Evolutionary conservation across 169 alveolate genomes (phyloP), one percentile per base, ranked within the genome.

Genomic region (Plasmodium gallinaceum): DNA sequence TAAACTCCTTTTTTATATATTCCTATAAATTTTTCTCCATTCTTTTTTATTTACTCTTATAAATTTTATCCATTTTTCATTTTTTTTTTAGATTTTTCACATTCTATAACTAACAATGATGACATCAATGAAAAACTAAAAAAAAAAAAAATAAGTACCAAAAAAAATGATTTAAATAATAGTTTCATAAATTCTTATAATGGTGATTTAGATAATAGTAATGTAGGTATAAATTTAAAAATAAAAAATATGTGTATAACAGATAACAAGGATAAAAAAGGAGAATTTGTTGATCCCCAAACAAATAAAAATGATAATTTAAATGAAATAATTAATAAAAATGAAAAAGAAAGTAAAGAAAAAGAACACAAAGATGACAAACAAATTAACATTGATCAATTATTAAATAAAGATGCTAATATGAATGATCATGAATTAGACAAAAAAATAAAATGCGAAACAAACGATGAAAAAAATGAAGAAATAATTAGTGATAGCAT

Each of bases 141-240:
- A 68, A 76, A 76, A 32, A 76, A 76, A 64, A 76, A 76, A 32
- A 26, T 76, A 9, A 58, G 22, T 12, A 62, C 42, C 24, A 39
- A 48, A 7, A 75, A 76, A 43, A 18, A 7, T 20, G 89, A 76
- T 22, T 54, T 76, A 37, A 76, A 76, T 54, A 76, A 42, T 37
- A 76, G 89, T 32, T 76, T 76, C 14, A 46, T 76, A 20, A 76
- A 76, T 76, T 76, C 89, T 20, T 76, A 76, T 24, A 76, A 52
- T 64, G 74, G 26, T 0, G 89, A 76, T 16, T 24, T 76, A 22
- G 89, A 76, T 57, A 76, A 76, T 61, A 76, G 89, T 58, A 76
- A 76, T 32, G 76, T 76, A 18, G 89, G 89, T 0, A 76, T 76
- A 4, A 76, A 76, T 51, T 76, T 76, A 37, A 76, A 76, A 64